A percentile compares a stretch with the other conserved stretches of the same genome.
phyloP scores from a whole-genome alignment of 305 asterid genomes.

The Fraxinus dipetala region DNA sequence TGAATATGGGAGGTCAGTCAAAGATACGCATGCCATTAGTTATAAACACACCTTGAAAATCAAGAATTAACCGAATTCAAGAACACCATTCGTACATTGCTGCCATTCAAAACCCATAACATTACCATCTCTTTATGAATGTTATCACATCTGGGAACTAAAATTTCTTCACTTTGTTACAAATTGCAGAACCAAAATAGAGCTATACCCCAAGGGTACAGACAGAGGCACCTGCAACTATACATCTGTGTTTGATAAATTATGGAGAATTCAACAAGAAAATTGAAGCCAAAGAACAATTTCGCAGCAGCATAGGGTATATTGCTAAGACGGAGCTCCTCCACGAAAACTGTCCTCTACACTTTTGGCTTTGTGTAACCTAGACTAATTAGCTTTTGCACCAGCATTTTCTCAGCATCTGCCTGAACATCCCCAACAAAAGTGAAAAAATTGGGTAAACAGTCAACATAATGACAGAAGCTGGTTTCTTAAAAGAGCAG shows the following conservation, averaged over 20 bases:
- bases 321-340: not conserved
- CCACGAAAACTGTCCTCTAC: conserved; percentile 20
- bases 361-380: conserved; percentile 55
- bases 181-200: not conserved
- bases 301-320: not conserved
- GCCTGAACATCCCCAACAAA: conserved; percentile 45
- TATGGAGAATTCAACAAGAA: not conserved
- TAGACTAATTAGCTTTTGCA: conserved; percentile 61
- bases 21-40: not conserved
- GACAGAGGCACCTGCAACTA: not conserved
- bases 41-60: not conserved
- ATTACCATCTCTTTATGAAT: not conserved
- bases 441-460: not conserved
- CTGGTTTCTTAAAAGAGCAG: not conserved
- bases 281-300: not conserved
- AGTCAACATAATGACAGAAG: not conserved
- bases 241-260: not conserved
- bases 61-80: not conserved
- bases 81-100: not conserved
- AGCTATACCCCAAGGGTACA: not conserved
- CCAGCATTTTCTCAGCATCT: conserved; percentile 71
- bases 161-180: not conserved
- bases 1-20: not conserved
- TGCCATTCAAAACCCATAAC: not conserved
- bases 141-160: not conserved